Base-by-base conservation (phyloP, 495 filamentous ascomycete genomes). In the Venustampulla echinocandica region DNA sequence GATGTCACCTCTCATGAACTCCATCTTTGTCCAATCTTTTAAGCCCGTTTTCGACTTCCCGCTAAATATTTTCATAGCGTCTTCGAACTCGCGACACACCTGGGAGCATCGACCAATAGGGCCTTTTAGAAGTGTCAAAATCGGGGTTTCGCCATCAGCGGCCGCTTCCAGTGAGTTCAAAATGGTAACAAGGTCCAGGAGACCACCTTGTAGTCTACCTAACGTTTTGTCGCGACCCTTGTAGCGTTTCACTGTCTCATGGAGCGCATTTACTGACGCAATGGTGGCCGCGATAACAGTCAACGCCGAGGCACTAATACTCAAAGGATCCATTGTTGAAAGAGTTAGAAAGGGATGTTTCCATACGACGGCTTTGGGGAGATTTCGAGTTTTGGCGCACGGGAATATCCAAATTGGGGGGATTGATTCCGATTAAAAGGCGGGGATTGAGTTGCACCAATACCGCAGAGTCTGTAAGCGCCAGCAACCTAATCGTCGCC, bases 1-100 rank as follows among this genome's bases (percentile, higher is more conserved):
- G 27, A 61, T 61, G 41, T 58, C 43, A 30, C 58, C 54, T 58
- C 54, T 61, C 54, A 58, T 61, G 24, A 61, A 55, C 36, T 55
- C 53, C 53, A 55, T 55, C 47, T 51, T 55, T 34, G 33, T 40
- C 53, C 53, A 55, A 51, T 55, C 53, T 55, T 34, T 50, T 36
- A 55, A 32, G 32, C 55, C 55, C 42, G 34, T 51, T 27, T 61
- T 61, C 33, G 52, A 59, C 33, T 55, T 59, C 54, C 54, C 62
- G 39, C 60, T 56, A 42, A 65, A 57, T 21, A 24, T 33, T 45
- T 51, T 55, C 53, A 55, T 55, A 47, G 53, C 47, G 1, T 45
- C 47, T 39, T 55, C 48, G 23, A 51, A 55, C 30, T 55, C 53
- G 42, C 47, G 33, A 46, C 39, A 51, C 22, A 55, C 36, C 23